A percentile compares a stretch with the other conserved stretches of the same genome.
phyloP scores from a whole-genome alignment of 352 stramenopile genomes.

The Peronospora belbahrii region DNA sequence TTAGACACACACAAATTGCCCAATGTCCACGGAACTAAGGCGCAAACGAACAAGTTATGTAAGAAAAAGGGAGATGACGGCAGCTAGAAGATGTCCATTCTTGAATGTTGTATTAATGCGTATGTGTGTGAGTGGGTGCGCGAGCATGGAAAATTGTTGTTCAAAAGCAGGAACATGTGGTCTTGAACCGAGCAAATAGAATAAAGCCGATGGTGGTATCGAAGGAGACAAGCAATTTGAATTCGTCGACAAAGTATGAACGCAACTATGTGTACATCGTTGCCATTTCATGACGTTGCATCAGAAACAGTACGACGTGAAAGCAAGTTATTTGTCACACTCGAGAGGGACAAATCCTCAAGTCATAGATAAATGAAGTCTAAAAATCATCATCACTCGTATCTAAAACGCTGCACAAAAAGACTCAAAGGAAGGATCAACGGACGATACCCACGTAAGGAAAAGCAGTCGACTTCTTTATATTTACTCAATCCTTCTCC shows the following conservation, averaged over 20 bases:
- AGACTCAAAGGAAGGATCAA: not conserved
- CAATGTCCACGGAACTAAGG: not conserved
- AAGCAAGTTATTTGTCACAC: too few species aligned
- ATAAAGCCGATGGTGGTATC: not conserved
- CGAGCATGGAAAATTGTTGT: too few species aligned
- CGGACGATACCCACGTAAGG: too few species aligned
- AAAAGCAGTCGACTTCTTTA: constrained; percentile 5
- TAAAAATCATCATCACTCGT: too few species aligned
- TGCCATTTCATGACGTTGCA: not conserved
- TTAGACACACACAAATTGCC: not conserved
- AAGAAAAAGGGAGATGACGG: not conserved
- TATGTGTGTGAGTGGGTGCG: constrained; percentile 5
- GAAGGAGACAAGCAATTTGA: too few species aligned
- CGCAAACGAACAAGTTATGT: not conserved
- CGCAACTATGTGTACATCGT: not conserved
- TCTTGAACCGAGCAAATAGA: not conserved
- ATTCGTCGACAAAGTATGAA: too few species aligned
- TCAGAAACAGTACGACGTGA: too few species aligned
- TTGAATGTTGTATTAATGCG: constrained; percentile 15
- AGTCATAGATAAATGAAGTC: too few species aligned
- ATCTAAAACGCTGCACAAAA: too few species aligned
- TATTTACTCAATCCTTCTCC: constrained; percentile 12
- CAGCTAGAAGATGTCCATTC: constrained; percentile 5
- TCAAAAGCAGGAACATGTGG: not conserved
- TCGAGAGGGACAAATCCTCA: too few species aligned